Evolutionary conservation across 75 land plant species (phyloP).

Genomic region (Picea sitchensis): DNA sequence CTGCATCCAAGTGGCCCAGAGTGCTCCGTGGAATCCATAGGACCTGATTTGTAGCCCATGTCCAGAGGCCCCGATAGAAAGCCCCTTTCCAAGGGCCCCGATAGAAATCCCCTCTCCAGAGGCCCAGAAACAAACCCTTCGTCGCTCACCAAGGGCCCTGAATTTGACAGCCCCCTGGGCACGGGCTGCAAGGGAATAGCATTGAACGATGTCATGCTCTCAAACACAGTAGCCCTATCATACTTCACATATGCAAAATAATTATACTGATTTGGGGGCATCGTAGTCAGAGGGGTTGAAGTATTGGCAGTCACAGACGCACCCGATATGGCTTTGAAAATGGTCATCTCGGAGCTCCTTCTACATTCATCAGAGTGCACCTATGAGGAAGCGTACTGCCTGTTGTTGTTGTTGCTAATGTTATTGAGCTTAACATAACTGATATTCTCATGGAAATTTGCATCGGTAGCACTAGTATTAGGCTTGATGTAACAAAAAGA

Average conservation of each 20-base stretch:
- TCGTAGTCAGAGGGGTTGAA: conserved; percentile 50
- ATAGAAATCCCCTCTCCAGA: conserved; percentile 56
- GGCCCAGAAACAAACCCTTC: conserved; percentile 58
- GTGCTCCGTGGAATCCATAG: conserved; percentile 45
- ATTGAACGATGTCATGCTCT: conserved; percentile 66
- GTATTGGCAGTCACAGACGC: conserved; percentile 87
- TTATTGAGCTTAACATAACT: no score
- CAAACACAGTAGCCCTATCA: conserved; percentile 56
- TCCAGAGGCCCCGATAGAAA: no score
- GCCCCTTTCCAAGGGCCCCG: no score
- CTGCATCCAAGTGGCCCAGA: no score
- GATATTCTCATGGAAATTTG: no score
- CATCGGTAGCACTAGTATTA: no score
- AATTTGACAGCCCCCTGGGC: conserved; percentile 38
- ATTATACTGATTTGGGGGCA: conserved; percentile 34
- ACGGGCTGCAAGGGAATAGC: conserved; percentile 75
- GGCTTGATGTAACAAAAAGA: no score
- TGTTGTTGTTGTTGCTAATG: no score
- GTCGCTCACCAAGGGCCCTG: conserved; percentile 31
- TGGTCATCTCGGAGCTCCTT: no score
- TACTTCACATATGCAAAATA: conserved; percentile 14
- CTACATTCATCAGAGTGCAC: no score
- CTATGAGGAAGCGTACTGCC: no score
- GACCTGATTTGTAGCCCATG: conserved; percentile 76
- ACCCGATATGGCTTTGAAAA: no score